Evolutionary conservation across 2,329 filamentous ascomycete species (phyloP), one percentile per base, ranked within the genome.

Genomic region (Zelopaecilomyces penicillatus): DNA sequence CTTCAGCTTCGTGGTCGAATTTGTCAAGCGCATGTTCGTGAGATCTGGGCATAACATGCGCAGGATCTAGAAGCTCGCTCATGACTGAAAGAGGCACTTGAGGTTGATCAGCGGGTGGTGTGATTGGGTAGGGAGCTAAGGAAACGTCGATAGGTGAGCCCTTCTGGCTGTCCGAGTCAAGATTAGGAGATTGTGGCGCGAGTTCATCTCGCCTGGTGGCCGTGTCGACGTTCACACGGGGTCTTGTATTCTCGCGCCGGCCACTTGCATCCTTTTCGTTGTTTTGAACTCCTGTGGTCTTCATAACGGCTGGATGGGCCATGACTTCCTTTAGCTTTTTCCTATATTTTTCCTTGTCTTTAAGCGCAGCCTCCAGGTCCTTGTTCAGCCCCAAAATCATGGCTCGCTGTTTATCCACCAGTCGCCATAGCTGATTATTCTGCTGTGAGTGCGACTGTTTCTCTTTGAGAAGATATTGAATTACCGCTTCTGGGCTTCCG

Each of bases 381-480:
- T 93, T 95, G 60, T 97, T 96, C 50, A 98, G 73, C 6, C 90
- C 91, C 19, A 95, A 66, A 44, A 98, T 89, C 82, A 98, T 90
- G 11, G 88, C 82, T 50, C 91, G 78, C 65, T 98, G 93, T 69
- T 98, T 97, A 63, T 97, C 91, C 41, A 98, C 89, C 39, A 98
- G 69, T 41, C 89, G 83, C 93, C 93, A 98, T 57, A 98, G 69
- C 62, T 98, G 91, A 12, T 83, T 74, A 61, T 97, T 97, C 60
- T 97, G 93, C 54, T 87, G 84, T 5, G 87, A 80, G 44, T 89
- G 85, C 40, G 87, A 85, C 51, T 91, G 82, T 64, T 96, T 97
- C 61, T 98, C 93, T 61, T 87, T 94, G 51, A 96, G 69, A 41
- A 98, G 70, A 57, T 93, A 87, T 54, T 88, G 79, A 48, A 98